phyloP scores from a whole-genome alignment of 352 stramenopile species.

The Pseudoperonospora humuli region DNA sequence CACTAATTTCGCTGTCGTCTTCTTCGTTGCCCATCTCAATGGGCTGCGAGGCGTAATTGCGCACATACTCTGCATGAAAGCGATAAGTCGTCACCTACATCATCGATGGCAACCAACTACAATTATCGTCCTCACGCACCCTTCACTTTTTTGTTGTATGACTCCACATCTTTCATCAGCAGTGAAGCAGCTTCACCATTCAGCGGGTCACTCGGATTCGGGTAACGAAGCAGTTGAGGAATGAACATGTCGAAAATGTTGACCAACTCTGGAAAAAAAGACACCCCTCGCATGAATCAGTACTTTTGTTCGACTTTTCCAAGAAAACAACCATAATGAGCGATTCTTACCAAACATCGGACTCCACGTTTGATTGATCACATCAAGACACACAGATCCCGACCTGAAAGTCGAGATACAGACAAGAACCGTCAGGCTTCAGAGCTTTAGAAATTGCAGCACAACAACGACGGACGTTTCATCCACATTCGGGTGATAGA shows the following conservation, averaged over 20 bases:
- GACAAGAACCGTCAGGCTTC: not conserved
- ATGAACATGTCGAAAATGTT: conserved; percentile 94
- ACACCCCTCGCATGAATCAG: conserved; percentile 3
- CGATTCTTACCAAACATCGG: conserved; percentile 83
- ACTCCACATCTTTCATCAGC: conserved; percentile 83
- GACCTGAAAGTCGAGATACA: conserved; percentile 37
- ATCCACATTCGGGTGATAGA: conserved; percentile 92
- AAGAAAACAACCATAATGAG: not conserved
- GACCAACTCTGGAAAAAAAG: conserved; percentile 59
- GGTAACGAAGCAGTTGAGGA: conserved; percentile 88
- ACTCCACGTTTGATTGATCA: conserved; percentile 94
- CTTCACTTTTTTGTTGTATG: conserved; percentile 86
- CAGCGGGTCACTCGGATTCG: conserved; percentile 88
- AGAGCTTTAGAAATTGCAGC: not conserved
- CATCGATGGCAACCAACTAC: not conserved
- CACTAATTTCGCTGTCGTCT: conserved; percentile 75
- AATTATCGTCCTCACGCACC: conserved; percentile 22
- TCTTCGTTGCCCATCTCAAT: conserved; percentile 68
- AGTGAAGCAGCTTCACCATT: conserved; percentile 87
- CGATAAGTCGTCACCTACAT: not conserved
- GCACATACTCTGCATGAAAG: conserved; percentile 56
- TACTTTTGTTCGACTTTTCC: not conserved
- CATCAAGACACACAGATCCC: conserved; percentile 89
- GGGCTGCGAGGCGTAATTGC: conserved; percentile 62
- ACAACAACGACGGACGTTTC: conserved; percentile 58